Evolutionary conservation across 2,329 filamentous ascomycete species (phyloP).

Genomic region (Cordyceps tenuipes): DNA sequence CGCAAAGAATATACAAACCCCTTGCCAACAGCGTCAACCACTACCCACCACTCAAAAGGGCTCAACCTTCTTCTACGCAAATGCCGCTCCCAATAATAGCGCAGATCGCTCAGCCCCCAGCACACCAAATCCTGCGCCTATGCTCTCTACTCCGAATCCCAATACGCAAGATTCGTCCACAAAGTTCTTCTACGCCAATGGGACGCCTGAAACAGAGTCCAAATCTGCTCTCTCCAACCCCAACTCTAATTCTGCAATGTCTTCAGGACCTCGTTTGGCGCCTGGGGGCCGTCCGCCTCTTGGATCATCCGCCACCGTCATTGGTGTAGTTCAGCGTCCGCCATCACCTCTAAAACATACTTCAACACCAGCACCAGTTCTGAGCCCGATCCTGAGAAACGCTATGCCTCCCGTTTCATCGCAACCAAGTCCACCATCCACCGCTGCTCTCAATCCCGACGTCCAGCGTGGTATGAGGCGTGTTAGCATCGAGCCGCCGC

Average conservation of each 20-base stretch:
- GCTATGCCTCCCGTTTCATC: constrained; percentile 18
- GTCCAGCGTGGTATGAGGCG: constrained; percentile 26
- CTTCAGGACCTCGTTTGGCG: constrained; percentile 35
- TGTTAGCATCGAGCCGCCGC: constrained; percentile 34
- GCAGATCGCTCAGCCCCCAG: constrained; percentile 25
- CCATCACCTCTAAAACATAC: constrained; percentile 42
- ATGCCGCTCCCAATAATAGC: constrained; percentile 26
- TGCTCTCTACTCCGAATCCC: constrained; percentile 26
- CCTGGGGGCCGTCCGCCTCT: constrained; percentile 30
- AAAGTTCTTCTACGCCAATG: constrained; percentile 73
- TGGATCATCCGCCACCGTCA: constrained; percentile 20
- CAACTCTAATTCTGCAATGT: constrained; percentile 38
- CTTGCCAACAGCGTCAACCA: constrained; percentile 28
- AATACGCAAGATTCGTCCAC: constrained; percentile 33
- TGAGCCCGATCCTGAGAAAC: constrained; percentile 15
- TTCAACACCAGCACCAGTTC: constrained; percentile 16
- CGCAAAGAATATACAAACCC: constrained; percentile 40
- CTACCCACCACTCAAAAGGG: constrained; percentile 36
- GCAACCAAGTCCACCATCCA: constrained; percentile 30
- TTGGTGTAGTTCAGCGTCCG: constrained; percentile 31
- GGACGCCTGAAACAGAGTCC: constrained; percentile 39
- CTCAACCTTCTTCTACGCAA: constrained; percentile 50
- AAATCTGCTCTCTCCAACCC: constrained; percentile 29
- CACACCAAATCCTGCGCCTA: constrained; percentile 19
- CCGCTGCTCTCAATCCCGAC: constrained; percentile 15